Percentiles rank a stretch among this genome's conserved stretches.
Evolutionary conservation across 2,329 filamentous ascomycete species (phyloP).

Genomic region (Podosphaera fusca): DNA sequence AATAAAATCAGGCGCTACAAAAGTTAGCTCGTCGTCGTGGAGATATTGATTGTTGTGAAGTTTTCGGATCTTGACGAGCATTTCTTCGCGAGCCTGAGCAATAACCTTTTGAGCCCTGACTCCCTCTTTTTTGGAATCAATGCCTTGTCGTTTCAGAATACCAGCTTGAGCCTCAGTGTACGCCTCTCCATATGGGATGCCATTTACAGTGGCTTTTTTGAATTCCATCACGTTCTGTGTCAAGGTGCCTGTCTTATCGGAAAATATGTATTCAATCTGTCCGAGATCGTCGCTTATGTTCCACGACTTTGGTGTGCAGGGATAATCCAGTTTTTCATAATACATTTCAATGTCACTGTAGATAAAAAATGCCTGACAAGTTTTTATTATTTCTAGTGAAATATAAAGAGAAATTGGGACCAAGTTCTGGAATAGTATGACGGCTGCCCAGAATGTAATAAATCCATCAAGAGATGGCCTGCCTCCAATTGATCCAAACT

Average conservation of each 20-base stretch:
- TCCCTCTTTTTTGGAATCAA: slow-evolving; percentile 64
- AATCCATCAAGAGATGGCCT: slow-evolving; percentile 62
- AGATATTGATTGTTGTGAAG: slow-evolving; percentile 81
- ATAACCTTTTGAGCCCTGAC: slow-evolving; percentile 56
- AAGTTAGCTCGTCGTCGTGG: slow-evolving; percentile 72
- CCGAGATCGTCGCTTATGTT: slow-evolving; percentile 96
- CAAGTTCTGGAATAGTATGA: slow-evolving; percentile 96
- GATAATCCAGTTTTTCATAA: slow-evolving; percentile 80
- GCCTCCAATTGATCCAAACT: slow-evolving; percentile 61
- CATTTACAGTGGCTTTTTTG: slow-evolving; percentile 94
- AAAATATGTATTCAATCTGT: slow-evolving; percentile 98
- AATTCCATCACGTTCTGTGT: slow-evolving; percentile 97
- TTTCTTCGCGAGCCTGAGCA: slow-evolving; percentile 47
- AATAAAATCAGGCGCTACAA: slow-evolving; percentile 76
- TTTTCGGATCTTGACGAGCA: slow-evolving; percentile 48
- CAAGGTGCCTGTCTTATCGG: slow-evolving; percentile 74
- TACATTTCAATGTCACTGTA: slow-evolving; percentile 95
- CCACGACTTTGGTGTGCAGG: slow-evolving; percentile 93
- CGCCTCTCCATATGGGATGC: slow-evolving; percentile 87
- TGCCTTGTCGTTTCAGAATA: slow-evolving; percentile 77
- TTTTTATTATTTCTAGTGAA: slow-evolving; percentile 83
- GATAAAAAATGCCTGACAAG: slow-evolving; percentile 86
- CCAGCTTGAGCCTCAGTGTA: slow-evolving; percentile 94
- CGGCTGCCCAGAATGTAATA: slow-evolving; percentile 86
- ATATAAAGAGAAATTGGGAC: slow-evolving; percentile 96